Base-by-base conservation (phyloP, 805 yeast species). In the Aciculoconidium aculeatum region DNA sequence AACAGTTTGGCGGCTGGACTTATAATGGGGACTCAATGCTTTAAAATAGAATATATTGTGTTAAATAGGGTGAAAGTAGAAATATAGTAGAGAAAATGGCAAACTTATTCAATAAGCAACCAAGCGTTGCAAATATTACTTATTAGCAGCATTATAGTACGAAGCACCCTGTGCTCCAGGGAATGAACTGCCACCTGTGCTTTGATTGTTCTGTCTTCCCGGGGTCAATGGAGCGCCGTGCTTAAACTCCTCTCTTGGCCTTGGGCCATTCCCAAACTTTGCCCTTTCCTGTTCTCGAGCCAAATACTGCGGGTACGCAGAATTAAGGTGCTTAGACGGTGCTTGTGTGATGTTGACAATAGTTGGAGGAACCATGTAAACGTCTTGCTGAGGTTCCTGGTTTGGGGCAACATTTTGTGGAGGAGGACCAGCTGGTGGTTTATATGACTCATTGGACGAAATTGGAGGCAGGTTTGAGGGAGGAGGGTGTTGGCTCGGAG, bases 1-100 rank as follows among this genome's bases (percentile, higher is more conserved):
- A 82, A 52, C 97, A 92, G 60, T 92, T 92, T 66, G 97, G 96
- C 26, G 97, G 98, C 5, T 92, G 98, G 98, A 90, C 97, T 2
- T 90, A 88, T 56, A 84, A 80, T 27, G 94, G 92, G 3, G 78
- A 70, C 27, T 58, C 47, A 11, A 51, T 55, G 12, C 44, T 54
- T 25, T 22, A 24, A 24, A 26, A 22, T n/a, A 18, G 8, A 18
- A 18, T n/a, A 18, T 8, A 18, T 18, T 18, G 10, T 22, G 15
- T 9, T 24, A 8, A 8, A n/a, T n/a, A n/a, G n/a, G n/a, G n/a
- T n/a, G n/a, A n/a, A n/a, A n/a, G n/a, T n/a, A n/a, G n/a, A n/a
- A n/a, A n/a, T n/a, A n/a, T n/a, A n/a, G n/a, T n/a, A n/a, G n/a
- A n/a, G n/a, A n/a, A n/a, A n/a, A n/a, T n/a, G n/a, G n/a, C n/a